phyloP scores from a whole-genome alignment of 495 filamentous ascomycete genomes.

The Astrothelium subdiscretum region DNA sequence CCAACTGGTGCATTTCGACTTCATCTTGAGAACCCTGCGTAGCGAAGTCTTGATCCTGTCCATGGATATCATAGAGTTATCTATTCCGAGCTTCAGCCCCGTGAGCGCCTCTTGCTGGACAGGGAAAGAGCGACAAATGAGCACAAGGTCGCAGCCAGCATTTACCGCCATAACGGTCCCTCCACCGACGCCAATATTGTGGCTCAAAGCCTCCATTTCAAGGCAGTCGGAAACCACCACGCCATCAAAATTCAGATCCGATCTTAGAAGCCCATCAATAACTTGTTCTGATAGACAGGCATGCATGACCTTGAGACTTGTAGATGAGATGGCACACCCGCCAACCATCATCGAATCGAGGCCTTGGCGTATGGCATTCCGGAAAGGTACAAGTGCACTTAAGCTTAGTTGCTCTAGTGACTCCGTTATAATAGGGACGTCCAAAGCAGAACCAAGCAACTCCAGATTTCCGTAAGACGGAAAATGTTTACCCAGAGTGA shows the following conservation, averaged over 20 bases:
- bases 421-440: constrained; percentile 86
- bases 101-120: constrained; percentile 80
- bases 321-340: constrained; percentile 75
- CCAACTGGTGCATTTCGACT: constrained; percentile 70
- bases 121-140: constrained; percentile 73
- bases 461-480: constrained; percentile 89
- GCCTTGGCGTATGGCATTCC: constrained; percentile 71
- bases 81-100: constrained; percentile 70
- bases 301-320: constrained; percentile 82
- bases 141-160: constrained; percentile 76
- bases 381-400: constrained; percentile 73
- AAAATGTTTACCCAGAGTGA: constrained; percentile 85
- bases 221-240: constrained; percentile 89
- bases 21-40: constrained; percentile 59
- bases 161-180: constrained; percentile 91
- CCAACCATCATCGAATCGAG: constrained; percentile 90
- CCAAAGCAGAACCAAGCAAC: constrained; percentile 71
- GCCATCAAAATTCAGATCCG: constrained; percentile 73
- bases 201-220: constrained; percentile 87
- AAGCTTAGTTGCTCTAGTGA: constrained; percentile 77
- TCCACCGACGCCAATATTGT: constrained; percentile 85
- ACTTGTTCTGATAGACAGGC: constrained; percentile 85
- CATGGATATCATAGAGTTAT: constrained; percentile 71
- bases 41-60: constrained; percentile 66
- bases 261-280: constrained; percentile 69